These are phyloP conservation scores for Scleroderma bovista DNA, from an alignment of 768 basidiomycete species.

Conservation along the genomic window DNA sequence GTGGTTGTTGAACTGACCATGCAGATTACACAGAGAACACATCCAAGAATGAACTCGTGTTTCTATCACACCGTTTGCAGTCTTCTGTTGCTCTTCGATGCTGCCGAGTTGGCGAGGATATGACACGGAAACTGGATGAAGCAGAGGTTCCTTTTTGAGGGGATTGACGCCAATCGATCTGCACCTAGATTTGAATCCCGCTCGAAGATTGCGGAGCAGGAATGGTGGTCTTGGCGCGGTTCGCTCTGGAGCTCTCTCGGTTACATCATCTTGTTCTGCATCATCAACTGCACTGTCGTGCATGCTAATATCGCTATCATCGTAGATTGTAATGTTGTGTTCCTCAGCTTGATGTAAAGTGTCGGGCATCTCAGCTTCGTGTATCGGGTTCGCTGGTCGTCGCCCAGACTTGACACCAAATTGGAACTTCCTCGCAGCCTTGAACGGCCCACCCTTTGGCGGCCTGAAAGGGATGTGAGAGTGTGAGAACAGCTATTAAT, in stretches of 20 bases:
- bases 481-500: slow-evolving; percentile 6
- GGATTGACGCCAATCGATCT: slow-evolving; percentile 30
- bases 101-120: slow-evolving; percentile 12
- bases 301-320: slow-evolving; percentile 8
- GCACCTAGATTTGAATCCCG: slow-evolving; percentile 45
- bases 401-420: slow-evolving; percentile 9
- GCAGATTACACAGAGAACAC: slow-evolving; percentile 53
- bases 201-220: slow-evolving; percentile 44
- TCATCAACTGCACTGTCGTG: slow-evolving; percentile 30
- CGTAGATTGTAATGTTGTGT: not conserved
- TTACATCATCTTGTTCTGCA: slow-evolving; percentile 34
- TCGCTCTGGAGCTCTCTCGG: slow-evolving; percentile 27
- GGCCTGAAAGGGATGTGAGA: slow-evolving; percentile 2
- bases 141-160: slow-evolving; percentile 13
- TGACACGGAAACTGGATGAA: slow-evolving; percentile 19
- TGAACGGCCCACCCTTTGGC: slow-evolving; percentile 4
- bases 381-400: not conserved
- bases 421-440: slow-evolving; percentile 13
- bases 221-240: slow-evolving; percentile 46
- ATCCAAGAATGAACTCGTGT: slow-evolving; percentile 33
- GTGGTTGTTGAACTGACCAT: slow-evolving; percentile 36
- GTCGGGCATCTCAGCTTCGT: slow-evolving; percentile 3
- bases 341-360: not conserved
- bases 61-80: slow-evolving; percentile 6
- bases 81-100: slow-evolving; percentile 7